Evolutionary conservation across 1,284 basidiomycete genomes (phyloP).

Genomic region (Pseudozyma pruni): DNA sequence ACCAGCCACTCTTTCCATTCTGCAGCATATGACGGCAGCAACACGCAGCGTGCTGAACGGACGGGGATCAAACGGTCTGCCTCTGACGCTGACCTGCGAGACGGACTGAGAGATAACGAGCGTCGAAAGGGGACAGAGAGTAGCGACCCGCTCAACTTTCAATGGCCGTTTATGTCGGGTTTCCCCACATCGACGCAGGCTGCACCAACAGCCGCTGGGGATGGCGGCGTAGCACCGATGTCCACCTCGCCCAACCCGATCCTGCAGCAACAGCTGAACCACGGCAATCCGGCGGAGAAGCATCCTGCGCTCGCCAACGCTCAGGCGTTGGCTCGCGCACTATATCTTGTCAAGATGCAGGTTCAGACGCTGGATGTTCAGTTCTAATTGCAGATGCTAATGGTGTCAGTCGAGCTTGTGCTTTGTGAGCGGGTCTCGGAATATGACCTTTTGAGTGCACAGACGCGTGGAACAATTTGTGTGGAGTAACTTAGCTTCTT

Average conservation of each 20-base stretch:
- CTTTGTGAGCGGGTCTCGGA: too few species aligned
- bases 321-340: conserved; percentile 36
- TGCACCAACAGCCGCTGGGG: conserved; percentile 1
- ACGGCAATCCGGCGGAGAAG: conserved; percentile 42
- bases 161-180: conserved; percentile 44
- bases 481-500: neutral
- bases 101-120: neutral
- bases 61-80: conserved; percentile 31
- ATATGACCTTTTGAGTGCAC: too few species aligned
- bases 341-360: conserved; percentile 51
- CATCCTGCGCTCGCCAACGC: conserved; percentile 50
- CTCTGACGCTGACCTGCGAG: conserved; percentile 21
- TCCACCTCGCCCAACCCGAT: conserved; percentile 18
- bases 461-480: too few species aligned
- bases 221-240: neutral
- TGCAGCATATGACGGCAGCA: neutral
- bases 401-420: too few species aligned
- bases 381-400: conserved; percentile 9
- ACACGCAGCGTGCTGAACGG: conserved; percentile 1
- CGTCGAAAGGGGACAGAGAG: conserved; percentile 9
- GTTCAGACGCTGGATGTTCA: conserved; percentile 30
- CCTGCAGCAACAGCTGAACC: conserved; percentile 25
- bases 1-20: conserved; percentile 45
- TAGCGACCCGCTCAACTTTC: conserved; percentile 27
- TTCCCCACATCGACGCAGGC: conserved; percentile 21